phyloP scores from a whole-genome alignment of 371 early-diverging fungal genomes.

The Rhizopus stolonifer region DNA sequence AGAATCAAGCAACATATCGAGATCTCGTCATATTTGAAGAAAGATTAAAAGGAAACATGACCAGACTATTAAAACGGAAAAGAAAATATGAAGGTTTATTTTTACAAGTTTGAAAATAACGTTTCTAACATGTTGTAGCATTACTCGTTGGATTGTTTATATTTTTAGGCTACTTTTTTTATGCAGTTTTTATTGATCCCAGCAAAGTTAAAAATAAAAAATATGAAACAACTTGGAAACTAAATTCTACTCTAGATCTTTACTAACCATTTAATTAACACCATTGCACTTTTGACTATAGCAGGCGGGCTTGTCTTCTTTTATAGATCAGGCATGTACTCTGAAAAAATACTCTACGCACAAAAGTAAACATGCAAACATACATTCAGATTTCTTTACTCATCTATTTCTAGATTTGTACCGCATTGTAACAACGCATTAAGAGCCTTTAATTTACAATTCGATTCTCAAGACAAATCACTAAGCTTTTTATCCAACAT shows the following conservation, averaged over 20 bases:
- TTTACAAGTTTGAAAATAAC: not conserved
- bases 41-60: constrained; percentile 60
- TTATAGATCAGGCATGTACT: constrained; percentile 63
- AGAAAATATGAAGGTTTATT: constrained; percentile 68
- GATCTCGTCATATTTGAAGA: constrained; percentile 74
- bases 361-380: constrained; percentile 59
- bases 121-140: constrained; percentile 16
- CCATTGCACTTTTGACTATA: constrained; percentile 29
- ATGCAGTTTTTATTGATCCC: constrained; percentile 52
- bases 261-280: constrained; percentile 34
- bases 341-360: constrained; percentile 64
- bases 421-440: constrained; percentile 68
- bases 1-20: constrained; percentile 52
- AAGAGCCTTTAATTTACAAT: constrained; percentile 68
- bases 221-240: not conserved
- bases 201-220: constrained; percentile 35
- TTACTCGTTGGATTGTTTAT: constrained; percentile 33
- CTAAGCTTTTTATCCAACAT: constrained; percentile 60
- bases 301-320: constrained; percentile 51
- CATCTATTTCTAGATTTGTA: constrained; percentile 51
- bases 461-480: constrained; percentile 54
- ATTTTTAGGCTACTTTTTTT: constrained; percentile 43
- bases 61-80: constrained; percentile 52
- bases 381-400: not conserved
- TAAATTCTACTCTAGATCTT: constrained; percentile 24